Base-by-base conservation (phyloP, 371 early-diverging fungal genomes). In the Mucor racemosus region DNA sequence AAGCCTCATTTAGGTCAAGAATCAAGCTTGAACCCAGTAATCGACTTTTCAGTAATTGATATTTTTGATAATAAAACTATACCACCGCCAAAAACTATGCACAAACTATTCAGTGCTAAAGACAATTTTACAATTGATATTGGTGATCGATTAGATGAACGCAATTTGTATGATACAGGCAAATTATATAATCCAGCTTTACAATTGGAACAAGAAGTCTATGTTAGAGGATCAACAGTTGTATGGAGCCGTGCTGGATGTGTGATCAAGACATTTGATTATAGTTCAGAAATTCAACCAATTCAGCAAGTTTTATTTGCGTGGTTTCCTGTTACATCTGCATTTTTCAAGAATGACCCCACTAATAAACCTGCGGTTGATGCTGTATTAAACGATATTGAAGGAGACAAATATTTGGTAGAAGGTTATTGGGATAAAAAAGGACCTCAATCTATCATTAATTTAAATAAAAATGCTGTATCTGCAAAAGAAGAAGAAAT, bases 261-360 rank as follows among this genome's bases (percentile, higher is more conserved):
- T 10, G 72, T 85, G 11, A 69, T 77, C 5, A 78, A 78, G 66
- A 57, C 71, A 8, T 66, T 86, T 46, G 75, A 78, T 34, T 83
- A 77, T 41, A 72, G 74, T 35, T 54, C 66, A 19, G 76, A 82
- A 39, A 54, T 60, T n/a, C 80, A 80, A 26, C 42, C 68, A 10
- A 71, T 86, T 9, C 68, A 63, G 11, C 74, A 84, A 34, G 79
- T 81, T 0, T 60, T 86, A 5, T 80, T 82, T 69, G 82, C 82
- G 2, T 80, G 85, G 79, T 82, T 86, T 46, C 65, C 71, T 26
- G 38, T 59, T 5, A 19, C 50, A 9, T 42, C 53, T 7, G 39
- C 31, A 4, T 58, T 56, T 21, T 67, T 72, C 61, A 71, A 74
- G 53, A 54, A 53, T 8, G 71, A 63, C 48, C 60, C 70, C 10